A percentile compares a stretch with the other conserved stretches of the same genome.
Conservation (phyloP, 148 eudicot species). For the Persicaria maculosa region DNA sequence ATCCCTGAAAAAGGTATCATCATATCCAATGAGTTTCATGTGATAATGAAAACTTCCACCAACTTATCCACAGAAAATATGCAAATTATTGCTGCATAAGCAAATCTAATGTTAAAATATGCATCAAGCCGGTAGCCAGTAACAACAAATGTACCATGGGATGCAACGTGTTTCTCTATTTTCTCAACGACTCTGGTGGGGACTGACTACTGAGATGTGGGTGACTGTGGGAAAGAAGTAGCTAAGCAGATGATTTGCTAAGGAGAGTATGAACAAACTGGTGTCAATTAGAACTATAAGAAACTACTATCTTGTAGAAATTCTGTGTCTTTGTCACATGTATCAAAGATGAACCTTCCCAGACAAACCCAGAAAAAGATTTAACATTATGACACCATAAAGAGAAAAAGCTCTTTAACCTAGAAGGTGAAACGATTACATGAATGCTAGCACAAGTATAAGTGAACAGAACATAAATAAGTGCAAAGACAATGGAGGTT, state of each 20-base stretch:
- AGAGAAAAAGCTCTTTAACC: background rate
- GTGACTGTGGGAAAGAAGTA: background rate
- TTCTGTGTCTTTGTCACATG: background rate
- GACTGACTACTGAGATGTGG: background rate
- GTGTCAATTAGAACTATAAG: background rate
- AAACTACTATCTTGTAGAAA: background rate
- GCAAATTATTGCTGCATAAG: background rate
- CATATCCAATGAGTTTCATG: background rate
- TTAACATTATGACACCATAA: background rate
- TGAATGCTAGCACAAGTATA: background rate
- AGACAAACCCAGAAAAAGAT: background rate
- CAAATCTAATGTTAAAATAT: background rate
- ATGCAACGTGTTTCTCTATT: background rate
- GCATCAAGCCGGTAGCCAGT: background rate
- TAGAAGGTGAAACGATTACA: background rate
- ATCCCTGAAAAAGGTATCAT: conserved; percentile 45
- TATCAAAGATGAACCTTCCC: background rate
- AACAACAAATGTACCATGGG: background rate
- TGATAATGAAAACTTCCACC: background rate
- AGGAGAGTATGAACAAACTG: background rate
- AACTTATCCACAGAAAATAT: background rate
- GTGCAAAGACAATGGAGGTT: conserved; percentile 19
- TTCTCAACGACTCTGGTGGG: no score
- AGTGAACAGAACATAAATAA: background rate
- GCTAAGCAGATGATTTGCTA: background rate